phyloP scores from a whole-genome alignment of 2,329 filamentous ascomycete species.

The Fusarium armeniacum region DNA sequence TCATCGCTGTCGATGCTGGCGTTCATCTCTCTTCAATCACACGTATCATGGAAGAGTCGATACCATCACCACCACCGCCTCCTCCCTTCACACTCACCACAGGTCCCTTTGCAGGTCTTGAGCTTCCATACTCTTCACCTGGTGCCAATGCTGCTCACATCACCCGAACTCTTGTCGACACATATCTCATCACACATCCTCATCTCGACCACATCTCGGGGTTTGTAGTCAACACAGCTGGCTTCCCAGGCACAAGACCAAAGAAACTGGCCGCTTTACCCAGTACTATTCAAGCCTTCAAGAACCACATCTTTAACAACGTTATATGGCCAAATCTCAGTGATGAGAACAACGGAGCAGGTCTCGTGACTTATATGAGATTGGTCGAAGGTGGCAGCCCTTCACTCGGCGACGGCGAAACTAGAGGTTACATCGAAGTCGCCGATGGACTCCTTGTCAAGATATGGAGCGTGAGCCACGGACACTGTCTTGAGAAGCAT shows the following conservation, averaged over 20 bases:
- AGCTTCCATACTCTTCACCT: slow-evolving; percentile 75
- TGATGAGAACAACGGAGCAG: slow-evolving; percentile 94
- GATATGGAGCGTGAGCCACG: slow-evolving; percentile 89
- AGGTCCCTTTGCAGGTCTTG: slow-evolving; percentile 85
- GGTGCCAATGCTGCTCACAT: slow-evolving; percentile 86
- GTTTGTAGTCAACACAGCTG: slow-evolving; percentile 93
- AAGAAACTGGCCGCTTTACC: slow-evolving; percentile 90
- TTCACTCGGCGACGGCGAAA: slow-evolving; percentile 83
- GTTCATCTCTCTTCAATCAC: slow-evolving; percentile 89
- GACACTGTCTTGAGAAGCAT: slow-evolving; percentile 84
- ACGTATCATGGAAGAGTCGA: slow-evolving; percentile 76
- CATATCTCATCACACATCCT: slow-evolving; percentile 95
- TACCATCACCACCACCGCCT: slow-evolving; percentile 54
- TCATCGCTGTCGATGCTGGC: slow-evolving; percentile 94
- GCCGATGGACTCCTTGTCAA: slow-evolving; percentile 92
- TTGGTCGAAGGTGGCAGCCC: slow-evolving; percentile 90
- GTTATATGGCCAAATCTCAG: slow-evolving; percentile 97
- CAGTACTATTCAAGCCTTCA: slow-evolving; percentile 91
- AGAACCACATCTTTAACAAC: slow-evolving; percentile 96
- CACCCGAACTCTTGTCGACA: slow-evolving; percentile 83
- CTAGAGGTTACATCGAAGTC: slow-evolving; percentile 87
- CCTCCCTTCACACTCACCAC: slow-evolving; percentile 68
- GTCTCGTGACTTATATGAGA: slow-evolving; percentile 89
- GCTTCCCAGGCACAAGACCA: slow-evolving; percentile 81
- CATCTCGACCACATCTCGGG: slow-evolving; percentile 95